A percentile compares a stretch with the other conserved stretches of the same genome.
Evolutionary conservation across 257 asterid species (phyloP).

Genomic region (Haberlea rhodopensis): DNA sequence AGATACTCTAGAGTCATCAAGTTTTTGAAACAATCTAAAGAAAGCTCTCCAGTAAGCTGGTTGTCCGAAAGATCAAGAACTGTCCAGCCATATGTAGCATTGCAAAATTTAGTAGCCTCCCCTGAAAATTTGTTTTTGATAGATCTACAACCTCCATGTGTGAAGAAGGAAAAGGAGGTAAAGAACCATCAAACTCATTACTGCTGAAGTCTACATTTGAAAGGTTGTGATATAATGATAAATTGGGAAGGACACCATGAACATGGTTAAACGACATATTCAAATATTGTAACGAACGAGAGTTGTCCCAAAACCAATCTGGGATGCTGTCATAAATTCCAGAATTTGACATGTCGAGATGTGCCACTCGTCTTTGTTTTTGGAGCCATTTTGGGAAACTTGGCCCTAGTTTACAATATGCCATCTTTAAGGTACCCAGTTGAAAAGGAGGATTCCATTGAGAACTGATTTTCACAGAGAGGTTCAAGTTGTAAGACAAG

Average conservation of each 20-base stretch:
- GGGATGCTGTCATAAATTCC: slow-evolving; percentile 24
- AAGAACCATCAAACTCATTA: slow-evolving; percentile 28
- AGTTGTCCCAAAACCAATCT: slow-evolving; percentile 30
- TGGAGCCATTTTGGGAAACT: slow-evolving; percentile 33
- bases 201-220: not conserved
- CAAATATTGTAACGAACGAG: not conserved
- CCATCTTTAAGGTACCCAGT: slow-evolving; percentile 10
- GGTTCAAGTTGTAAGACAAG: slow-evolving; percentile 22
- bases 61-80: slow-evolving; percentile 31
- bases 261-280: slow-evolving; percentile 26
- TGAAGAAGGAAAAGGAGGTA: slow-evolving; percentile 15
- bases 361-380: slow-evolving; percentile 10
- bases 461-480: slow-evolving; percentile 22
- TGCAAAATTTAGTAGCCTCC: slow-evolving; percentile 20
- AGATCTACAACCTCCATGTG: not conserved
- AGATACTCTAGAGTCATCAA: not conserved
- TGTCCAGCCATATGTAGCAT: not conserved
- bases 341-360: slow-evolving; percentile 24
- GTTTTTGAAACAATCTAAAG: slow-evolving; percentile 16
- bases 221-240: not conserved
- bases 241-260: slow-evolving; percentile 23
- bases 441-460: slow-evolving; percentile 30
- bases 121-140: slow-evolving; percentile 28
- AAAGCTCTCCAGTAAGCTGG: slow-evolving; percentile 27
- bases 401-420: slow-evolving; percentile 25